Conservation (phyloP, 164 flowering plant genomes). For the Vitis rupestris region DNA sequence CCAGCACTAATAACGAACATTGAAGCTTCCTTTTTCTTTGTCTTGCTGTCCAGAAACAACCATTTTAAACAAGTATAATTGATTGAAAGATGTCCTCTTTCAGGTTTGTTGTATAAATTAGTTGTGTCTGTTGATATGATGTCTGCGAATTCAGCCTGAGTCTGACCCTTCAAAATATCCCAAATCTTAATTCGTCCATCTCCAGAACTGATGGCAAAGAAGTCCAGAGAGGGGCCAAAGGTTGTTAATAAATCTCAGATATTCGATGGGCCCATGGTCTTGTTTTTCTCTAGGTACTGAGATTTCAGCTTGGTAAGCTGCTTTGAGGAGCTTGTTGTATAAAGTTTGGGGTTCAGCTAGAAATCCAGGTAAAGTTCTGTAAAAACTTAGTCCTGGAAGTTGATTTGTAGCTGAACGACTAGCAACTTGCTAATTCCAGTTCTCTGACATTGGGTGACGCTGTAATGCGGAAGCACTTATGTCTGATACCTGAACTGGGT, state of each 20-base stretch:
- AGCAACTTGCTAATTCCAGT: slow-evolving; percentile 25
- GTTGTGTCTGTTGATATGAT: slow-evolving; percentile 44
- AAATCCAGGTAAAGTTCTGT: slow-evolving; percentile 19
- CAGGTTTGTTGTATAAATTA: slow-evolving; percentile 34
- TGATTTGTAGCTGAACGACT: slow-evolving; percentile 25
- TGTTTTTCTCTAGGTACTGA: not conserved
- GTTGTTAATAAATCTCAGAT: slow-evolving; percentile 75
- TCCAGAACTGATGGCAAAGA: slow-evolving; percentile 68
- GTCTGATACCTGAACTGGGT: slow-evolving; percentile 19
- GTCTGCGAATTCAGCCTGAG: slow-evolving; percentile 83
- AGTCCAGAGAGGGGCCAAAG: slow-evolving; percentile 76
- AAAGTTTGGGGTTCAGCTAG: slow-evolving; percentile 22
- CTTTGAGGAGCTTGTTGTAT: slow-evolving; percentile 16
- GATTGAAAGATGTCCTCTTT: slow-evolving; percentile 78
- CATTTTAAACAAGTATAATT: slow-evolving; percentile 94
- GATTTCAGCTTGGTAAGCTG: too few relatives aligned
- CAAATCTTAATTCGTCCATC: slow-evolving; percentile 97
- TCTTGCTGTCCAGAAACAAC: slow-evolving; percentile 61
- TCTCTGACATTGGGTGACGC: slow-evolving; percentile 22
- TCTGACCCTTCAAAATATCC: slow-evolving; percentile 85
- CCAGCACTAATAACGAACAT: too few relatives aligned
- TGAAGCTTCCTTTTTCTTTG: too few relatives aligned
- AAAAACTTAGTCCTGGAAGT: slow-evolving; percentile 10
- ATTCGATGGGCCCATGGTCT: slow-evolving; percentile 46
- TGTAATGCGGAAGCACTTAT: slow-evolving; percentile 25